Conservation (phyloP, 202 grass and related monocot genomes). For the Miscanthus sacchariflorus region DNA sequence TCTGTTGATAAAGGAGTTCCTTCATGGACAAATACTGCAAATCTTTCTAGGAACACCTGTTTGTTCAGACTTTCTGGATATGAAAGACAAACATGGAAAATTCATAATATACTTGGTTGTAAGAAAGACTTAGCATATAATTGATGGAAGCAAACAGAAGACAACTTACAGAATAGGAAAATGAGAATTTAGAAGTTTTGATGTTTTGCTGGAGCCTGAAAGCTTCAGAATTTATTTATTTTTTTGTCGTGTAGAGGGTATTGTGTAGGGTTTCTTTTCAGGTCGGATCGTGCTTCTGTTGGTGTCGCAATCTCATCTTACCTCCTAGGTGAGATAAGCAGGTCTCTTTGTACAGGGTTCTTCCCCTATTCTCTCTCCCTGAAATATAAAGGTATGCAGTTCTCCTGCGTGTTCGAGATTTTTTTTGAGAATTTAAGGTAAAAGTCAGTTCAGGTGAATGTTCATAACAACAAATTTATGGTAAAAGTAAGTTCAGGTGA, state of each 20-base stretch:
- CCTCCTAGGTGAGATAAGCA: background rate
- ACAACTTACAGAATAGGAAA: background rate
- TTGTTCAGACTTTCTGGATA: background rate
- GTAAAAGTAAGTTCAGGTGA: background rate
- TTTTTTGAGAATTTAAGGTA: background rate
- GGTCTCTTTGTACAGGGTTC: background rate
- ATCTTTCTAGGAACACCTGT: background rate
- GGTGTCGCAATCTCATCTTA: background rate
- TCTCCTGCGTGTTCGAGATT: background rate
- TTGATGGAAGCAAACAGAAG: conserved; percentile 4
- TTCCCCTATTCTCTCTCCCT: background rate
- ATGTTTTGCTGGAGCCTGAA: background rate
- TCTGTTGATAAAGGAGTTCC: background rate
- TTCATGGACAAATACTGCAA: background rate
- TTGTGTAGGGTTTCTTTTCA: background rate
- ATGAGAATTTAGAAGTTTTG: background rate
- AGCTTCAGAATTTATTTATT: background rate
- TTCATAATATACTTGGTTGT: background rate
- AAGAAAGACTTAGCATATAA: background rate
- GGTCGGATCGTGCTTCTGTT: background rate
- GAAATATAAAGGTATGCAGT: background rate
- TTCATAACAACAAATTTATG: background rate
- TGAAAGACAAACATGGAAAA: background rate
- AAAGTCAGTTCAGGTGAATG: background rate
- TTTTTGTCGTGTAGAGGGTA: background rate